Evolutionary conservation across 768 basidiomycete genomes (phyloP).

Genomic region (Suillus alpinus): DNA sequence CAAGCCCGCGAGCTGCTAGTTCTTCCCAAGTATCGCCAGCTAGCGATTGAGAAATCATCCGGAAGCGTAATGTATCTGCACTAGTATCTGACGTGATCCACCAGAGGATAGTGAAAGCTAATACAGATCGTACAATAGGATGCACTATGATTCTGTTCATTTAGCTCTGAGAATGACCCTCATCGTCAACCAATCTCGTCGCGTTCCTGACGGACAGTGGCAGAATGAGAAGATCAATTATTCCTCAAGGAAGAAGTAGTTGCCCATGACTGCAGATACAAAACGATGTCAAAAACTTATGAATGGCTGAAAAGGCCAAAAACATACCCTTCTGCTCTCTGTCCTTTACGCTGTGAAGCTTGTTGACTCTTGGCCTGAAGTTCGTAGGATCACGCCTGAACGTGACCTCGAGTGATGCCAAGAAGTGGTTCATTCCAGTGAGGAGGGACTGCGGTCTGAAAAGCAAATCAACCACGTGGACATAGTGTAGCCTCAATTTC

Average conservation of each 20-base stretch:
- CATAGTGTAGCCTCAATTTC: slow-evolving; percentile 26
- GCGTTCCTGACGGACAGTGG: background rate
- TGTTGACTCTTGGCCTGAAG: slow-evolving; percentile 87
- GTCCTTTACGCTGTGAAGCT: slow-evolving; percentile 81
- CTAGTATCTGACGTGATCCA: background rate
- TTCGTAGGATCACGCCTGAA: slow-evolving; percentile 98
- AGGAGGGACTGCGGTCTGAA: slow-evolving; percentile 87
- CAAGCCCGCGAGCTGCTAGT: slow-evolving; percentile 1
- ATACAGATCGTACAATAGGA: background rate
- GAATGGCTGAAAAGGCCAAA: slow-evolving; percentile 3
- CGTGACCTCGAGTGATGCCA: slow-evolving; percentile 93
- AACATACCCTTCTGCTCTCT: slow-evolving; percentile 78
- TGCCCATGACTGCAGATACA: slow-evolving; percentile 58
- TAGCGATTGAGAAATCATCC: background rate
- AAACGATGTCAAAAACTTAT: slow-evolving; percentile 8
- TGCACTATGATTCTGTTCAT: background rate
- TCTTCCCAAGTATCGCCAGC: background rate
- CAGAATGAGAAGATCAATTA: slow-evolving; percentile 27
- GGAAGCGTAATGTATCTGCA: background rate
- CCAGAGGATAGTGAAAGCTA: background rate
- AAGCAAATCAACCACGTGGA: slow-evolving; percentile 3
- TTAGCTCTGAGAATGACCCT: background rate
- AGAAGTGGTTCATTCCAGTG: slow-evolving; percentile 97
- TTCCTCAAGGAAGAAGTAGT: slow-evolving; percentile 93
- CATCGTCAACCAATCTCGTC: background rate